Evolutionary conservation across 768 basidiomycete species (phyloP), one percentile per base, ranked within the genome.

Genomic region (Suillus hirtellus): DNA sequence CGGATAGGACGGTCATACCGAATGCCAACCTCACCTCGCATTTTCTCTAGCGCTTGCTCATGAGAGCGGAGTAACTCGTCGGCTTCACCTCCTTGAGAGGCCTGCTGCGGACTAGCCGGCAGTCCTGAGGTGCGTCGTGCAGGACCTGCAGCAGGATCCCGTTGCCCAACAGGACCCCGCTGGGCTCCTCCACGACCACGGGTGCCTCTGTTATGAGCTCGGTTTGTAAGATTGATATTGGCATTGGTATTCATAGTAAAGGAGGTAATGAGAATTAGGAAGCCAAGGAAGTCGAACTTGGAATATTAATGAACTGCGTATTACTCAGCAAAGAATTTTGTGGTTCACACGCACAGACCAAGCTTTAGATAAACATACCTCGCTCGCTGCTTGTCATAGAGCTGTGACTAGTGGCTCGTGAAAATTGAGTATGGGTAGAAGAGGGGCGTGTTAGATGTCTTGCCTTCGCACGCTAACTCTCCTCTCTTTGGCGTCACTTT

Each of bases 1-100:
- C 80, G 75, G 24, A 71, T 64, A 17, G 81, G 81, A 40, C 78
- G 70, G 10, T 76, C 72, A 24, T 74, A 50, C 27, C 63, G 67
- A 40, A 79, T 52, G 50, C 15, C 27, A 52, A 52, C 50, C 4
- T 52, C 50, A 24, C 50, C 1, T 9, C 27, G 27, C 27, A 31
- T 31, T 17, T 52, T 31, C 1, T 31, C 27, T 52, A 52, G 15
- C 9, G 27, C 50, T 15, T 52, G 50, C 15, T 52, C 50, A 31
- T 52, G 27, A 27, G 49, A 50, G 8, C 4, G 49, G 24, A 50
- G 24, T 1, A 31, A 27, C 9, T 50, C 15, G 2, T 19, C 50
- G 17, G 27, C 27, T 27, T 27, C 1, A 52, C 50, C 27, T 52
- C 50, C 27, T 52, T 31, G 50, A 52, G 27, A 31, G 17, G 15